phyloP scores from a whole-genome alignment of 169 alveolate genomes.

The Plasmodium sp. region DNA sequence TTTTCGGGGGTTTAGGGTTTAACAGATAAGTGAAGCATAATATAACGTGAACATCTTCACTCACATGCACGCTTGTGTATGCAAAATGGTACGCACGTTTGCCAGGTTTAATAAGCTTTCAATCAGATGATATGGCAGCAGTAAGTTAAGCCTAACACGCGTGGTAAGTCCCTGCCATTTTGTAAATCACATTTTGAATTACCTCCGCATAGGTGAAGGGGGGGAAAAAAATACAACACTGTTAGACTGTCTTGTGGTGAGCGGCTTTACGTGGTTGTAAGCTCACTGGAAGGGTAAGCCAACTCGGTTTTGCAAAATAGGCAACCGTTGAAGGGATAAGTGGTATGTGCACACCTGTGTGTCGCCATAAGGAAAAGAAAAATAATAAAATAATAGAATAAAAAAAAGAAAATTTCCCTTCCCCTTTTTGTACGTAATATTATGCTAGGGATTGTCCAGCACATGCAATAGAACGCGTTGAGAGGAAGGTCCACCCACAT shows the following conservation, averaged over 20 bases:
- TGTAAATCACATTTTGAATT: background rate
- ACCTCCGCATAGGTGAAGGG: background rate
- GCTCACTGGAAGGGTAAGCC: background rate
- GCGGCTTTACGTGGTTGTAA: background rate
- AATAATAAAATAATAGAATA: too few species aligned
- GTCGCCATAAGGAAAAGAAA: background rate
- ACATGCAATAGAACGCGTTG: background rate
- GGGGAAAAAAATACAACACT: background rate
- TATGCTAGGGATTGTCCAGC: background rate
- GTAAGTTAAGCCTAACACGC: background rate
- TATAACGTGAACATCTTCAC: background rate
- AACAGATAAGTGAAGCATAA: background rate
- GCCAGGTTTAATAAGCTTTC: background rate
- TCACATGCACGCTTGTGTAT: background rate
- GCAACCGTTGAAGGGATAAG: background rate
- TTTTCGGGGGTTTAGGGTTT: background rate
- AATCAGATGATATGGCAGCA: background rate
- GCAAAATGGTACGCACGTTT: background rate
- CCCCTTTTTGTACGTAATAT: background rate
- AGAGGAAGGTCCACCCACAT: background rate
- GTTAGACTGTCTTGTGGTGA: background rate
- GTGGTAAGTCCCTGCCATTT: background rate
- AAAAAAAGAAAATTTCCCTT: background rate
- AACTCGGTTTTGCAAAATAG: background rate
- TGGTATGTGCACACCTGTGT: background rate